phyloP scores from a whole-genome alignment of 2,329 filamentous ascomycete genomes.

The Harringtonia lauricola region DNA sequence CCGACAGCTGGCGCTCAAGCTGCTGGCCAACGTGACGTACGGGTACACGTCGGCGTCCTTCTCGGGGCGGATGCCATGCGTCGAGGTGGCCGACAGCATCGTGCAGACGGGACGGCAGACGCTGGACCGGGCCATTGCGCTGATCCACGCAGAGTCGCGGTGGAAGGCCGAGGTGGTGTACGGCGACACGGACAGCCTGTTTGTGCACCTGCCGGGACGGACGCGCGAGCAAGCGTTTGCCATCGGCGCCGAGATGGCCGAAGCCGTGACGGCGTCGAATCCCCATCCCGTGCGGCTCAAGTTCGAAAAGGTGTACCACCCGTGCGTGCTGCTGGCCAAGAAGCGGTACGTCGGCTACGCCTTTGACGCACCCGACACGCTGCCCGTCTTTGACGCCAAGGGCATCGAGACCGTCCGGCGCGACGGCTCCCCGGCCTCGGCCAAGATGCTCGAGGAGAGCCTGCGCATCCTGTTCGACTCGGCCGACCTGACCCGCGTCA shows the following conservation, averaged over 20 bases:
- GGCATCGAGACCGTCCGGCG: conserved; percentile 95
- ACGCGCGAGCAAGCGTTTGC: conserved; percentile 82
- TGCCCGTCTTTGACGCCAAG: conserved; percentile 92
- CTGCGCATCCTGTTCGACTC: conserved; percentile 85
- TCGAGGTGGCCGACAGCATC: conserved; percentile 95
- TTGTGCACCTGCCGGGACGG: conserved; percentile 78
- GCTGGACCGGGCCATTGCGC: conserved; percentile 81
- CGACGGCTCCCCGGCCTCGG: conserved; percentile 88
- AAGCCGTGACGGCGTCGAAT: conserved; percentile 78
- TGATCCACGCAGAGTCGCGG: conserved; percentile 75
- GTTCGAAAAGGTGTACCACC: conserved; percentile 97
- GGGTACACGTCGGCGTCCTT: conserved; percentile 96
- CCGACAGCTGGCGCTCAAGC: conserved; percentile 82
- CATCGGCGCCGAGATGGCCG: conserved; percentile 85
- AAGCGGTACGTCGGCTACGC: conserved; percentile 98
- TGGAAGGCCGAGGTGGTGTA: conserved; percentile 98
- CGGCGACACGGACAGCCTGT: conserved; percentile 92
- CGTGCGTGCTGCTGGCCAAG: conserved; percentile 87
- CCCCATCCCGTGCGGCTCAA: conserved; percentile 90
- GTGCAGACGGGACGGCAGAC: conserved; percentile 94
- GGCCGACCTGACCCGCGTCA: conserved; percentile 78
- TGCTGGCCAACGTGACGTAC: conserved; percentile 98
- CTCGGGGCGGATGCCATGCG: conserved; percentile 94
- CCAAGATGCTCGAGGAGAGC: conserved; percentile 91
- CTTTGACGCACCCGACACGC: conserved; percentile 66